Evolutionary conservation across 2,329 filamentous ascomycete genomes (phyloP), one percentile per base, ranked within the genome.

Genomic region (Capronia americana): DNA sequence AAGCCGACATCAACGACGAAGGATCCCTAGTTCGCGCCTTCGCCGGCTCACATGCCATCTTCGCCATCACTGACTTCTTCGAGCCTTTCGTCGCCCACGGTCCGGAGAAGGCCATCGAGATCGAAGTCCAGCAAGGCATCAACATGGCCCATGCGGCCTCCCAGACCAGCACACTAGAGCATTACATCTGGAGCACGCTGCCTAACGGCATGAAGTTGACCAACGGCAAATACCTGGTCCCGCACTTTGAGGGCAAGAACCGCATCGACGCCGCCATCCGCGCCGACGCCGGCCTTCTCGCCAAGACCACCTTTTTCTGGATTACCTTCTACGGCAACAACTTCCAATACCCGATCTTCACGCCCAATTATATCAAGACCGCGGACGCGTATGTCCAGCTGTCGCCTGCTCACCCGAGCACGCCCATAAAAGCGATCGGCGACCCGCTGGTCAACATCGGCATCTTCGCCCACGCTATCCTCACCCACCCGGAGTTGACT

Each of bases 171-270:
- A 77, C 78, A 0, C 75, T 84, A 0, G 73, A 80, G 61, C 80
- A 83, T 66, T 83, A 78, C 69, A 75, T 83, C 61, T 83, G 80
- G 80, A 81, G 78, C 7, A 83, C 81, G 0, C 74, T 81, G 4
- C 81, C 81, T 1, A 76, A 77, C 41, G 71, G 75, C 4, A 71
- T 68, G 38, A 69, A 65, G 12, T 73, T 78, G 17, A 75, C 75
- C 4, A 65, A 68, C 0, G 79, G 80, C 0, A 76, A 77, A 56
- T 64, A 72, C 2, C 41, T 71, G 3, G 74, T 81, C 0, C 78
- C 80, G 0, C 80, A 84, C 65, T 81, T 80, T 66, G 79, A 79
- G n/a, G 77, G 73, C 66, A 83, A 83, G 69, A 76, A 76, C 26
- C 72, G 73, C 1, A 74, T 81, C 5, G 79, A 83, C 66, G 74